These are phyloP conservation scores for Aeschynomene evenia DNA, from an alignment of 306 rosid genomes.

Conservation along the genomic window DNA sequence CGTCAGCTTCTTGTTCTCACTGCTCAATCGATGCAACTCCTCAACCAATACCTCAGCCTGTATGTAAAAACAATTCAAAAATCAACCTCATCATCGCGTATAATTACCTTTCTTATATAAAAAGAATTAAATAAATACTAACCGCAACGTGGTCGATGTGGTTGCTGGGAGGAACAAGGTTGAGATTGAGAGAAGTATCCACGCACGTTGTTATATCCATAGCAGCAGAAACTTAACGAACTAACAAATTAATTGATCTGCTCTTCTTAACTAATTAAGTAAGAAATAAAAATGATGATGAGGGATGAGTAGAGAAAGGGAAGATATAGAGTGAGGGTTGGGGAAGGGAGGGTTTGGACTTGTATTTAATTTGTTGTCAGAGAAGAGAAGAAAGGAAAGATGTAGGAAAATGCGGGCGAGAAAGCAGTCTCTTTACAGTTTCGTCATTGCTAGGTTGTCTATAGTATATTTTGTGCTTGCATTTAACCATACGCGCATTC, in stretches of 20 bases:
- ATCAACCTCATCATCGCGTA: too few relatives aligned
- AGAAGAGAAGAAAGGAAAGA: neutral
- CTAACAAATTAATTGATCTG: neutral
- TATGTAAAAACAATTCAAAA: too few relatives aligned
- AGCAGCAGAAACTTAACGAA: neutral
- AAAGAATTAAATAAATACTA: slow-evolving; percentile 4
- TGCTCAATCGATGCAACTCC: slow-evolving; percentile 51
- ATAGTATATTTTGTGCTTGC: neutral
- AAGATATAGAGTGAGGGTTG: neutral
- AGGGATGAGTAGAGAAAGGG: too few relatives aligned
- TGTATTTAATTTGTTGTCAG: neutral
- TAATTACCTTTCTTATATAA: too few relatives aligned
- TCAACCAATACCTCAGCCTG: slow-evolving; percentile 35
- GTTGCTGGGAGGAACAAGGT: slow-evolving; percentile 35
- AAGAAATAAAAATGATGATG: too few relatives aligned
- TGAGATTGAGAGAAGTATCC: slow-evolving; percentile 67
- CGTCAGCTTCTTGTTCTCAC: slow-evolving; percentile 64
- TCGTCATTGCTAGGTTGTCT: neutral
- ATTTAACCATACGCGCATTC: neutral
- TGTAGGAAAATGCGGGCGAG: neutral
- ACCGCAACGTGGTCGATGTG: slow-evolving; percentile 22
- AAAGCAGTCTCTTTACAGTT: neutral
- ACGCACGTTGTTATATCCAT: slow-evolving; percentile 41
- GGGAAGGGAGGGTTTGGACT: neutral
- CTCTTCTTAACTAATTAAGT: too few relatives aligned